Evolutionary conservation across 176 grass and related monocot species (phyloP).

Genomic region (Oryza nivara): DNA sequence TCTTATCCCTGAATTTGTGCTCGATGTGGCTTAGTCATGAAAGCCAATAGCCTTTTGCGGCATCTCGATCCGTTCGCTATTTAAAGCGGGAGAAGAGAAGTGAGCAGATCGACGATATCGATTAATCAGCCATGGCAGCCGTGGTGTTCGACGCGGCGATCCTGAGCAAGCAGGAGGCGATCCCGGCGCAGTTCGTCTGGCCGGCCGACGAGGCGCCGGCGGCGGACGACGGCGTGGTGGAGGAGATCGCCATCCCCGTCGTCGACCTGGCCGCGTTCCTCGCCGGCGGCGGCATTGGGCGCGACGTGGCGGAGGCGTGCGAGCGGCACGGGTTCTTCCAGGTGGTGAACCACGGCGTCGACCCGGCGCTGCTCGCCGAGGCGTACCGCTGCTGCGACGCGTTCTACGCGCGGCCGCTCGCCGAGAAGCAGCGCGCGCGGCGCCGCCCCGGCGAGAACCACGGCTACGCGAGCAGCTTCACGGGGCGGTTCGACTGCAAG

Average conservation of each 20-base stretch:
- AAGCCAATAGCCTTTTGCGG: no score
- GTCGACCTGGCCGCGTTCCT: constrained; percentile 61
- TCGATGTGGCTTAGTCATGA: background rate
- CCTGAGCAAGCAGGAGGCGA: constrained; percentile 42
- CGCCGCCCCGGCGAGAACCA: constrained; percentile 56
- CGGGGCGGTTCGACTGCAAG: constrained; percentile 35
- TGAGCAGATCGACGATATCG: background rate
- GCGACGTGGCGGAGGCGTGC: constrained; percentile 55
- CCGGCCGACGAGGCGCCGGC: constrained; percentile 58
- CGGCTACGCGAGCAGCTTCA: constrained; percentile 91
- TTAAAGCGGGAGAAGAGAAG: background rate
- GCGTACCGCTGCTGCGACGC: constrained; percentile 61
- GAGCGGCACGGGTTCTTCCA: constrained; percentile 82
- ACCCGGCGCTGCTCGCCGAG: constrained; percentile 56
- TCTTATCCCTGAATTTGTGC: background rate
- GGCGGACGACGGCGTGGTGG: background rate
- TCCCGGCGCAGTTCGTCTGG: constrained; percentile 87
- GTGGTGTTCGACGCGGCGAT: constrained; percentile 61
- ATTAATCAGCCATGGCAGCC: background rate
- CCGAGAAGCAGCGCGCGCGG: constrained; percentile 73
- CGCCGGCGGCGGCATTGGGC: constrained; percentile 1
- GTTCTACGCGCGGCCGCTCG: constrained; percentile 72
- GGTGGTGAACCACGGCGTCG: constrained; percentile 75
- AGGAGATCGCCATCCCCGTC: constrained; percentile 63
- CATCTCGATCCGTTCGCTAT: no score